Evolutionary conservation across 371 early-diverging fungal species (phyloP).

Genomic region (Apophysomyces trapeziformis): DNA sequence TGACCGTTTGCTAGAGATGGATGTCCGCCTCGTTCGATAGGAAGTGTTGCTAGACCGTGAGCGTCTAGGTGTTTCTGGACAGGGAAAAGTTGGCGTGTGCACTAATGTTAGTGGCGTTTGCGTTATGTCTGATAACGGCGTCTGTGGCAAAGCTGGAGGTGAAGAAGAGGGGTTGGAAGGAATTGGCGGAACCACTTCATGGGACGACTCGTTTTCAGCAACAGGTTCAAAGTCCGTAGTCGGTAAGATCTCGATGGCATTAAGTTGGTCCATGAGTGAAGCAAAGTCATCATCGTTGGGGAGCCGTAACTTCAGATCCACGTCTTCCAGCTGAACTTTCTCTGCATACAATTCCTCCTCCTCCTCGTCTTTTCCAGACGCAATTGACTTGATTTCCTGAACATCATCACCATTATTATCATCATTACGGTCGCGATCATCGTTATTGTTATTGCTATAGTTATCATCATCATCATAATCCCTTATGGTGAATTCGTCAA

Average conservation of each 20-base stretch:
- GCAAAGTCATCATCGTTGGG: conserved; percentile 22
- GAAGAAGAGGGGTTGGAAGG: not conserved
- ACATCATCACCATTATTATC: not conserved
- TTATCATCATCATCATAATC: not conserved
- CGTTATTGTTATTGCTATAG: conserved; percentile 7
- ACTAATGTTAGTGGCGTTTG: too few relatives aligned
- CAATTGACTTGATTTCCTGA: too few relatives aligned
- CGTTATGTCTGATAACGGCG: not conserved
- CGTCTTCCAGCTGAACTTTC: conserved; percentile 10
- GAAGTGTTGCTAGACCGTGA: conserved; percentile 13
- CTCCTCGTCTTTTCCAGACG: not conserved
- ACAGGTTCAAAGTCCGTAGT: not conserved
- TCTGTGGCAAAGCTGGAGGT: not conserved
- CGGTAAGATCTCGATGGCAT: not conserved
- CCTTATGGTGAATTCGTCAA: conserved; percentile 34
- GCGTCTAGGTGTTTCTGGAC: not conserved
- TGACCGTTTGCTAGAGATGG: not conserved
- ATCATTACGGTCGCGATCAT: not conserved
- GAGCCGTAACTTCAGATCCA: conserved; percentile 21
- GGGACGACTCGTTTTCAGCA: not conserved
- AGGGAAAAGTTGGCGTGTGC: too few relatives aligned
- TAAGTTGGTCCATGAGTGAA: conserved; percentile 23
- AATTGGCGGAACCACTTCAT: not conserved
- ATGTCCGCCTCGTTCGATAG: not conserved
- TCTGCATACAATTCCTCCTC: not conserved